Base-by-base conservation (phyloP, 1,139 yeast genomes). In the Yamadazyma aaseri region DNA sequence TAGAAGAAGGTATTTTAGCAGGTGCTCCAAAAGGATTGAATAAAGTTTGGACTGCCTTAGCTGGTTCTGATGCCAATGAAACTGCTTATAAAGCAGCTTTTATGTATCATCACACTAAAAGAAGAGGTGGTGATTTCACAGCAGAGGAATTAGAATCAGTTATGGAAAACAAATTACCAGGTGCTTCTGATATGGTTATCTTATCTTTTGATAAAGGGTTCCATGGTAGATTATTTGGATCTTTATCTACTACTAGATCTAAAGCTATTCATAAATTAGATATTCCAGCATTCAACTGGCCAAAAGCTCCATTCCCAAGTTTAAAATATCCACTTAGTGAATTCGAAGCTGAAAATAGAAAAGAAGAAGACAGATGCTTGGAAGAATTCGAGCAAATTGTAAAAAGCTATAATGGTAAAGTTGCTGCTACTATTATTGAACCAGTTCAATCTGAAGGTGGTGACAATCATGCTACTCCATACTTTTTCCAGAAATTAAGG, bases 371-470 rank as follows among this genome's bases (percentile, higher is more conserved):
- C 32, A 63, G 76, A 33, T 81, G 87, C 50, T 65, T 82, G 49
- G 64, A 59, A 21, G 70, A 63, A 36, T 76, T 81, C 36, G 87
- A 81, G 51, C 55, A 63, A 4, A 58, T 77, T 39, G 65, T 81
- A 52, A 55, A 61, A 20, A 54, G 60, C 8, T 66, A 72, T 58
- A 66, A 73, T 40, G 62, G 64, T 23, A 55, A 58, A 36, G 79
- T 84, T 50, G 92, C 92, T 17, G 92, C 86, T 39, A 69, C 81
- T 28, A 74, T 84, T 47, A 74, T 82, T 37, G 94, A 84, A 65
- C 94, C 94, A 42, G 79, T 85, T 44, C 94, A 84, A 62, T 79
- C 90, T 22, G 94, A 84, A 65, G 94, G 94, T 56, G 94, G 94
- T 56, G 94, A 84, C 62, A 83, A 83, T 69, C 95, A 84, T 55